Conservation (phyloP, 169 alveolate species). For the Gregarina niphandrodes region DNA sequence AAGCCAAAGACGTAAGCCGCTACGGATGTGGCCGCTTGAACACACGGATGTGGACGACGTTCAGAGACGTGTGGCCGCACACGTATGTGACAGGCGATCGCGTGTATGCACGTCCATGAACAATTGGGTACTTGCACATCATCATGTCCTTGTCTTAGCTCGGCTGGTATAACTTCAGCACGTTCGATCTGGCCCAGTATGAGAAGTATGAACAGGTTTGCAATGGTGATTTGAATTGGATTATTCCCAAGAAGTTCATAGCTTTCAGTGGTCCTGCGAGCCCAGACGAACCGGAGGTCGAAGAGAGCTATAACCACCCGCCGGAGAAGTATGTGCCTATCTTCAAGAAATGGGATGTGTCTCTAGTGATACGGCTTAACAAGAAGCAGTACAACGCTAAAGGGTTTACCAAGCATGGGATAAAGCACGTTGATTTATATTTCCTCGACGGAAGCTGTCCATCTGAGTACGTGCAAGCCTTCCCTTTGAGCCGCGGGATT, state of each 20-base stretch:
- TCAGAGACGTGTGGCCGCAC: neutral
- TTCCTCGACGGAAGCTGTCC: conserved; percentile 73
- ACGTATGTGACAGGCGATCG: neutral
- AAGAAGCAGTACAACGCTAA: conserved; percentile 51
- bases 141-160: conserved; percentile 4
- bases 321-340: conserved; percentile 66
- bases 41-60: neutral
- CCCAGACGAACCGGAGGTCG: conserved; percentile 26
- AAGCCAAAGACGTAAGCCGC: conserved; percentile 30
- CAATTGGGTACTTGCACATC: neutral
- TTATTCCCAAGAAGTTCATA: conserved; percentile 63
- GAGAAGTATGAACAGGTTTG: conserved; percentile 63
- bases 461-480: conserved; percentile 17
- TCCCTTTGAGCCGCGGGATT: neutral
- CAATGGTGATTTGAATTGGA: conserved; percentile 73
- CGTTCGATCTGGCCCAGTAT: conserved; percentile 53
- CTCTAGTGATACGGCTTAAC: conserved; percentile 60
- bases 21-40: neutral
- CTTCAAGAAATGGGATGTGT: conserved; percentile 50
- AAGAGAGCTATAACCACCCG: conserved; percentile 21
- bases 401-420: conserved; percentile 38
- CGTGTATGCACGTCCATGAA: neutral
- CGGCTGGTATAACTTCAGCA: conserved; percentile 64
- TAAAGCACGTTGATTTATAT: conserved; percentile 49
- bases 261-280: conserved; percentile 69